Percentiles rank a stretch among this genome's conserved stretches.
Conservation (phyloP, 2,329 filamentous ascomycete genomes). For the Aphanoascus verrucosus region DNA sequence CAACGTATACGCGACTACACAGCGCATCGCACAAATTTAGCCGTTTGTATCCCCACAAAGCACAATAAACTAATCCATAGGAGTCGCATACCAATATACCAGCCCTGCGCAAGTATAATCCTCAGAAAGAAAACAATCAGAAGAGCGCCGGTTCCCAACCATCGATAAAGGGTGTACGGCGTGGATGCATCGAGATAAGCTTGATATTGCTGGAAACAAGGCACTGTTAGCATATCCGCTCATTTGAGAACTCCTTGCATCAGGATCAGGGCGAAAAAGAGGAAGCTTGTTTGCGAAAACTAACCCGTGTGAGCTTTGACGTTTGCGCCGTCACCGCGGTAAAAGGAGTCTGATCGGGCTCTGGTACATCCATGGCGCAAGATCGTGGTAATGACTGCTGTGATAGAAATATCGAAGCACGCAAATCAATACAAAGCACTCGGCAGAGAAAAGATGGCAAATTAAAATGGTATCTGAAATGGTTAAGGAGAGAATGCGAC, state of each 20-base stretch:
- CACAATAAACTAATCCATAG: not conserved
- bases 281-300: conserved; percentile 16
- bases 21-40: not conserved
- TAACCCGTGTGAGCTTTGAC: conserved; percentile 35
- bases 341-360: conserved; percentile 86
- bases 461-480: no score
- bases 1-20: conserved; percentile 81
- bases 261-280: not conserved
- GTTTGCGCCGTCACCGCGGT: conserved; percentile 81
- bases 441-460: not conserved
- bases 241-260: not conserved
- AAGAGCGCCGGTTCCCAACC: conserved; percentile 67
- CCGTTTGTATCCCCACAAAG: not conserved
- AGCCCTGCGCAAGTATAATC: conserved; percentile 86
- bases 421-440: not conserved
- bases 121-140: conserved; percentile 76
- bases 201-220: conserved; percentile 66
- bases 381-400: not conserved
- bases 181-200: conserved; percentile 87
- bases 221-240: not conserved
- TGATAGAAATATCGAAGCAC: not conserved
- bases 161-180: conserved; percentile 79
- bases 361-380: conserved; percentile 63
- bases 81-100: conserved; percentile 75
- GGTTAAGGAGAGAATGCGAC: no score